Evolutionary conservation across 2,329 filamentous ascomycete species (phyloP).

Genomic region (Aspergillus costaricaensis): DNA sequence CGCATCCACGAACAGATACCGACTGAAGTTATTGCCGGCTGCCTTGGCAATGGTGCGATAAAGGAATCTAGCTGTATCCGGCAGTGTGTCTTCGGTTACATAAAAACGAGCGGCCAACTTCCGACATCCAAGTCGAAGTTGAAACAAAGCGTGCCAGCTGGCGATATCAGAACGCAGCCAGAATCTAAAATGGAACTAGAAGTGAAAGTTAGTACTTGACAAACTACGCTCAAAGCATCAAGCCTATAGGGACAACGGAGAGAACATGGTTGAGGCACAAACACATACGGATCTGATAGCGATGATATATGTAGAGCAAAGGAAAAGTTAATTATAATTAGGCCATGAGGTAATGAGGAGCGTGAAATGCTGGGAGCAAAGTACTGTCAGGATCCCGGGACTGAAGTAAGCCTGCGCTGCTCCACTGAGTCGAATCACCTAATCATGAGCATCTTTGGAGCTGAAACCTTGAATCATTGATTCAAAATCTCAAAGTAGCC

Average conservation of each 20-base stretch:
- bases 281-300: not conserved
- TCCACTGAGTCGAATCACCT: slow-evolving; percentile 4
- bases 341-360: not conserved
- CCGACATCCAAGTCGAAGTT: not conserved
- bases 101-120: not conserved
- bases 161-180: not conserved
- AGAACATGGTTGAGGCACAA: not conserved
- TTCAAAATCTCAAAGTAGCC: not conserved
- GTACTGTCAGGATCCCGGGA: not conserved
- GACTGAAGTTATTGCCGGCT: not conserved
- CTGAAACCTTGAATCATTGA: not conserved
- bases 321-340: not conserved
- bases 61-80: not conserved
- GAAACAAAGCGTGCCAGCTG: not conserved
- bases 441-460: not conserved
- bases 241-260: not conserved
- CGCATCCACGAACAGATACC: not conserved
- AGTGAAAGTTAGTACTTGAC: too few relatives aligned
- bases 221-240: too few relatives aligned
- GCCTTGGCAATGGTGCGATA: not conserved
- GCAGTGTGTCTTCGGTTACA: not conserved
- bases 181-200: too few relatives aligned
- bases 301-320: not conserved
- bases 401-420: not conserved
- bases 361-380: not conserved